Evolutionary conservation across 2,329 filamentous ascomycete species (phyloP), one percentile per base, ranked within the genome.

Genomic region (Rhynchosporium agropyri): DNA sequence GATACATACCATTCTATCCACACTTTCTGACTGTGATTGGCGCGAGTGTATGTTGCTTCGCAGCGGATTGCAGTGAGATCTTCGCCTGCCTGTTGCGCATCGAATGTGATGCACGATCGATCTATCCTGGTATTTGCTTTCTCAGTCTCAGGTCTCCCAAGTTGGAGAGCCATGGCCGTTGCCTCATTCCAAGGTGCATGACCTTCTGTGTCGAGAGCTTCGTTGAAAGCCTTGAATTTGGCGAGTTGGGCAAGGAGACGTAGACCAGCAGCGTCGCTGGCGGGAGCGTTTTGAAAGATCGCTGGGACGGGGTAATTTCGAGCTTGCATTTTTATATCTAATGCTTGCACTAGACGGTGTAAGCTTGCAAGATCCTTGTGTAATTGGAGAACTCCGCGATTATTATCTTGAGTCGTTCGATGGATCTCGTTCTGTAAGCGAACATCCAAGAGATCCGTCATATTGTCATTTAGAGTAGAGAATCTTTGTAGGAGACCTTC

Each of bases 221-320:
- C 76, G 49, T 81, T 82, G 67, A 82, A 82, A 2, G 80, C 80
- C 65, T 82, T 82, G 74, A 82, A 82, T 65, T 79, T 80, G 68
- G 80, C 79, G 7, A 82, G 69, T 61, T 78, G 77, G 2, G 78
- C 74, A 2, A 82, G 69, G 33, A 79, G 75, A 54, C 75, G 73
- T 6, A 81, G 71, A 0, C 75, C 76, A 28, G 77, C 75, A 13
- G 76, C 75, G 46, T 80, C 78, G 50, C 56, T 63, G 26, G 72
- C 72, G 4, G 74, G 74, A 9, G 69, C 55, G 7, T 70, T 66
- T 26, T 62, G 56, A 1, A 65, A 48, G 4, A 67, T 45, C 26
- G 55, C 40, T 20, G 63, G 53, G 4, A 62, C 49, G 1, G 60
- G 56, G 45, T 62, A 62, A 13, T 62, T 67, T 15, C 66, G 66